phyloP scores from a whole-genome alignment of 2,329 filamentous ascomycete species.

The Claviceps sp. region DNA sequence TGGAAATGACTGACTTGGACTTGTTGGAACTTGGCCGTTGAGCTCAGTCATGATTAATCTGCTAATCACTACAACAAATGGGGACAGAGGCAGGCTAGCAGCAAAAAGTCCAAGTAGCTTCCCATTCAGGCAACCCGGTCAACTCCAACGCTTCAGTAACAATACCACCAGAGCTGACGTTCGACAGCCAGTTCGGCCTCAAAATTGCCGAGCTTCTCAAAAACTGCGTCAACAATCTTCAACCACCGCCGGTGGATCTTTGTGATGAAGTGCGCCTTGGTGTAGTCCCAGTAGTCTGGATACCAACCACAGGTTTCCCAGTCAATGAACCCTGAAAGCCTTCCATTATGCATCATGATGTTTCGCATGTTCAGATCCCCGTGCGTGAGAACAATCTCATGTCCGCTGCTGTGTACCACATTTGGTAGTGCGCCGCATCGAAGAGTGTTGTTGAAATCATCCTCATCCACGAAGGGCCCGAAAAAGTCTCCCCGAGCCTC shows the following conservation, averaged over 20 bases:
- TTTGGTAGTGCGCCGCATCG: not conserved
- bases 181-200: constrained; percentile 1
- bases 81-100: too few species aligned
- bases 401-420: constrained; percentile 1
- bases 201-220: not conserved
- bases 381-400: constrained; percentile 29
- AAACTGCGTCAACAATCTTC: constrained; percentile 3
- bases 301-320: constrained; percentile 15
- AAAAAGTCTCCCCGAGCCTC: constrained; percentile 1
- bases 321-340: constrained; percentile 15
- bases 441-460: constrained; percentile 7
- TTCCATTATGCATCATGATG: constrained; percentile 14
- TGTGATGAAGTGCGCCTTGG: constrained; percentile 7
- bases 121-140: too few species aligned
- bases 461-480: constrained; percentile 5
- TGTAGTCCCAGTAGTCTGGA: constrained; percentile 15
- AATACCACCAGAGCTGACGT: not conserved
- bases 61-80: too few species aligned
- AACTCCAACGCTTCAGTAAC: too few species aligned
- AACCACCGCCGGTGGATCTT: constrained; percentile 8
- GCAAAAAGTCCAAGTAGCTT: too few species aligned
- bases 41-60: too few species aligned
- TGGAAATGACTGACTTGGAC: too few species aligned
- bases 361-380: constrained; percentile 18
- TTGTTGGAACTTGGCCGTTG: too few species aligned